Percentiles rank a stretch among this genome's conserved stretches.
phyloP scores from a whole-genome alignment of 305 asterid genomes.

The Rubia peregrina region DNA sequence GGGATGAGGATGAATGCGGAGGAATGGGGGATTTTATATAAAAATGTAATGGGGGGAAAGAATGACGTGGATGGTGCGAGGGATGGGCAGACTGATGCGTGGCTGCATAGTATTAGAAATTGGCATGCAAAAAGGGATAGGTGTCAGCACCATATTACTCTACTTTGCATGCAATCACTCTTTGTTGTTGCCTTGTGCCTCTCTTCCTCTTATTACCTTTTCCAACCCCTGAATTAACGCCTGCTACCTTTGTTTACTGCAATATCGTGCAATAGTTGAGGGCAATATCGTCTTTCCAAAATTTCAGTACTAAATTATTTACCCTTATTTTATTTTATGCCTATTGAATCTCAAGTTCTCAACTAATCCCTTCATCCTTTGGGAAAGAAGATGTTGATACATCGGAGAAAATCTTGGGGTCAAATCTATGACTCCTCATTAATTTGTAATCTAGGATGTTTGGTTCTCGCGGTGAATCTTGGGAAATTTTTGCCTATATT shows the following conservation, averaged over 20 bases:
- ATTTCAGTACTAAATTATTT: too few relatives aligned
- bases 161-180: conserved; percentile 34
- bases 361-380: conserved; percentile 5
- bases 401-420: conserved; percentile 12
- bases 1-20: conserved; percentile 7
- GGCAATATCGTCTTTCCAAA: background rate
- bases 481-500: too few relatives aligned
- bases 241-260: background rate
- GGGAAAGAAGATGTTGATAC: background rate
- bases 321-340: background rate
- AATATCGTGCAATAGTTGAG: background rate
- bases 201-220: too few relatives aligned
- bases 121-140: conserved; percentile 51
- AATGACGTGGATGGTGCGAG: conserved; percentile 54
- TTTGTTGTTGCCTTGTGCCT: too few relatives aligned
- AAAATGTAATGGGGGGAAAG: background rate
- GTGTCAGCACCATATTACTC: conserved; percentile 60
- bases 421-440: conserved; percentile 4
- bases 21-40: background rate
- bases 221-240: too few relatives aligned
- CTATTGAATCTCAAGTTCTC: background rate
- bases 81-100: conserved; percentile 75
- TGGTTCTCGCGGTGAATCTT: too few relatives aligned
- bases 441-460: too few relatives aligned
- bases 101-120: conserved; percentile 57